These are phyloP conservation scores for Trichaptum fuscoviolaceum DNA, from an alignment of 768 basidiomycete species.

Conservation along the genomic window DNA sequence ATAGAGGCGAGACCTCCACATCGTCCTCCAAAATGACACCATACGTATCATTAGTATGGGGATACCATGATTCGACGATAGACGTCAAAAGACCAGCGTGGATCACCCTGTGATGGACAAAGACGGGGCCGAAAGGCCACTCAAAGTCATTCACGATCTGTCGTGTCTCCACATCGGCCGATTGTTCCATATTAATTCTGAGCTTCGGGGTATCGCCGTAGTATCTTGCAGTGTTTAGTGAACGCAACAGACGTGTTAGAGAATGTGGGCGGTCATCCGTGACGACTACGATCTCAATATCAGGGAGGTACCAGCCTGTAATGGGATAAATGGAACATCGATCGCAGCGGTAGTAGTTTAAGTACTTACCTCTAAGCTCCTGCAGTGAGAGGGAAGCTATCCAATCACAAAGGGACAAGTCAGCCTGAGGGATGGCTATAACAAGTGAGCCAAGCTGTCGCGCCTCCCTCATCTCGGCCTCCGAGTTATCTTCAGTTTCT, in stretches of 20 bases:
- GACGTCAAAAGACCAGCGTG: slow-evolving; percentile 77
- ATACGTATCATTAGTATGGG: slow-evolving; percentile 63
- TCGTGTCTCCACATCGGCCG: slow-evolving; percentile 58
- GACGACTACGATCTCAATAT: slow-evolving; percentile 66
- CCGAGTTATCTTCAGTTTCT: slow-evolving; percentile 8
- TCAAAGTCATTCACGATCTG: slow-evolving; percentile 39
- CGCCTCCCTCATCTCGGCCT: not conserved
- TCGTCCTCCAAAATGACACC: slow-evolving; percentile 84
- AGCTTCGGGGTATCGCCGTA: slow-evolving; percentile 65
- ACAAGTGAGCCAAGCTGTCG: slow-evolving; percentile 21
- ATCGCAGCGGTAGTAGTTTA: slow-evolving; percentile 5
- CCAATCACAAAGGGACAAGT: slow-evolving; percentile 54
- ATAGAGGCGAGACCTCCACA: slow-evolving; percentile 76
- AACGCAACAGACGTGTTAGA: slow-evolving; percentile 58
- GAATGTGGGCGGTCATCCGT: slow-evolving; percentile 75
- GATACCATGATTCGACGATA: slow-evolving; percentile 89
- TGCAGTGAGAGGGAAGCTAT: slow-evolving; percentile 49
- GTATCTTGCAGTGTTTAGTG: slow-evolving; percentile 51
- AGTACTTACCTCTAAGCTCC: slow-evolving; percentile 53
- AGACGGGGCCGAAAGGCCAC: slow-evolving; percentile 59
- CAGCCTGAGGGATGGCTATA: slow-evolving; percentile 41
- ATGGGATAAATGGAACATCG: slow-evolving; percentile 4
- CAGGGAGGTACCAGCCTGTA: slow-evolving; percentile 71
- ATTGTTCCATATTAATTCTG: slow-evolving; percentile 72
- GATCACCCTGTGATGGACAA: slow-evolving; percentile 67